phyloP scores from a whole-genome alignment of 768 basidiomycete genomes.

The Chiua virens region DNA sequence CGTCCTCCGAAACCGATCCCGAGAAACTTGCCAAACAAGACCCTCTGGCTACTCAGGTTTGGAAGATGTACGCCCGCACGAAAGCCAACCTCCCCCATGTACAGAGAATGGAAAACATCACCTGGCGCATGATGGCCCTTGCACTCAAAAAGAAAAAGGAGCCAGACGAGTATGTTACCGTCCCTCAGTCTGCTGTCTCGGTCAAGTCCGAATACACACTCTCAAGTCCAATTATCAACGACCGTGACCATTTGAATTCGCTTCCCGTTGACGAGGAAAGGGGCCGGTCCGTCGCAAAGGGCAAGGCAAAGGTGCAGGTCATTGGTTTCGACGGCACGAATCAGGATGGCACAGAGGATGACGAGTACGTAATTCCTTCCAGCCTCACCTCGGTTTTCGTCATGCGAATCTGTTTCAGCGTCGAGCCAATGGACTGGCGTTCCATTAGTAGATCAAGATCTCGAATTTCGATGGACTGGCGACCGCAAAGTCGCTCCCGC shows the following conservation, averaged over 20 bases:
- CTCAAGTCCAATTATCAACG: slow-evolving; percentile 3
- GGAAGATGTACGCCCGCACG: slow-evolving; percentile 93
- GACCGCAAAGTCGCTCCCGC: slow-evolving; percentile 72
- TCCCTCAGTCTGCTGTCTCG: slow-evolving; percentile 3
- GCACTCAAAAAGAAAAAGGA: slow-evolving; percentile 88
- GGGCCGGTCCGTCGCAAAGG: slow-evolving; percentile 78
- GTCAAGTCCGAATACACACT: slow-evolving; percentile 23
- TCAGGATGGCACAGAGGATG: slow-evolving; percentile 69
- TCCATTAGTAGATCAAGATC: slow-evolving; percentile 89
- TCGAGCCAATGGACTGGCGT: slow-evolving; percentile 88
- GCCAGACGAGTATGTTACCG: slow-evolving; percentile 44
- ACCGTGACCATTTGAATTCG: slow-evolving; percentile 1
- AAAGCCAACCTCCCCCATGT: slow-evolving; percentile 90
- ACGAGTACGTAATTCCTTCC: slow-evolving; percentile 58
- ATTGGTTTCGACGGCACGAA: slow-evolving; percentile 79
- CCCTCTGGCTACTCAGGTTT: slow-evolving; percentile 92
- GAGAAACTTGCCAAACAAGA: slow-evolving; percentile 77
- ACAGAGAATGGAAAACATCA: slow-evolving; percentile 96
- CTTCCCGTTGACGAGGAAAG: slow-evolving; percentile 45
- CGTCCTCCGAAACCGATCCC: slow-evolving; percentile 50
- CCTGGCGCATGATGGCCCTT: slow-evolving; percentile 98
- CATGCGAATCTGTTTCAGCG: slow-evolving; percentile 34
- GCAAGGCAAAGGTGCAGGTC: slow-evolving; percentile 73
- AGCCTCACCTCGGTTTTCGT: slow-evolving; percentile 19
- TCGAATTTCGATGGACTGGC: slow-evolving; percentile 90